Conservation (phyloP, 2,329 filamentous ascomycete species). For the Colletotrichum viniferum region DNA sequence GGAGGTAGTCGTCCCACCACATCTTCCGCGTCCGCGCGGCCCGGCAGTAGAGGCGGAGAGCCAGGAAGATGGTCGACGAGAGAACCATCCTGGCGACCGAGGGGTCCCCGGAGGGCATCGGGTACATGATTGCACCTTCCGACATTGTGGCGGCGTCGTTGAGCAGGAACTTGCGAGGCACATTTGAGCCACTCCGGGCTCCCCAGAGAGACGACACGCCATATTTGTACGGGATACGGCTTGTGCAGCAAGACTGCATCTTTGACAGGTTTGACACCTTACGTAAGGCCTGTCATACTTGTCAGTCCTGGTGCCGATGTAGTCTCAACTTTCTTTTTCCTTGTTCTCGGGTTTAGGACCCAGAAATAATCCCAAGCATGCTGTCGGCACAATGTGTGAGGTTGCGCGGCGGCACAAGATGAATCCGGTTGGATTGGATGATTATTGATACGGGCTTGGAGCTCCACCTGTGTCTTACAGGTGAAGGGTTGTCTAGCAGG, state of each 20-base stretch:
- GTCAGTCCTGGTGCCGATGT: not conserved
- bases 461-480: not conserved
- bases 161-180: not conserved
- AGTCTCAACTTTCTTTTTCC: not conserved
- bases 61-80: constrained; percentile 27
- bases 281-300: not conserved
- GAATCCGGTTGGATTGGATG: not conserved
- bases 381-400: not conserved
- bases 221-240: not conserved
- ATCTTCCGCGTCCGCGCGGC: constrained; percentile 33
- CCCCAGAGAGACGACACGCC: not conserved
- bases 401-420: not conserved
- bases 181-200: accelerated
- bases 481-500: not conserved
- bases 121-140: not conserved
- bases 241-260: not conserved
- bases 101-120: not conserved
- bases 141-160: not conserved
- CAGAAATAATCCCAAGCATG: not conserved
- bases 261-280: not conserved
- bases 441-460: not conserved
- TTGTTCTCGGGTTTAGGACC: not conserved
- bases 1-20: constrained; percentile 42
- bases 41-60: constrained; percentile 36
- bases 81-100: not conserved